Conservation (phyloP, 305 asterid species). For the Fraxinus sp. region DNA sequence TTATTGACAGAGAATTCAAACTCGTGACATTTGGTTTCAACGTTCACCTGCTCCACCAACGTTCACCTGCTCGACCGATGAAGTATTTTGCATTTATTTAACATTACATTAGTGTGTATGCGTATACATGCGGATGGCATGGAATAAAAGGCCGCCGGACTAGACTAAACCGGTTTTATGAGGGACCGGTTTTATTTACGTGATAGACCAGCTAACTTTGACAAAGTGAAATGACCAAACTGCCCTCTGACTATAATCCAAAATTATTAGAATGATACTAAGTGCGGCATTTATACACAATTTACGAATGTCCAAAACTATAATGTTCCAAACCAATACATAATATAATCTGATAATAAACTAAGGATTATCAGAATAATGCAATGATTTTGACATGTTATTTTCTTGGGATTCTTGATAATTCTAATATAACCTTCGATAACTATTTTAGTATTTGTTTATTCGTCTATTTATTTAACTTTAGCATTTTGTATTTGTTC, state of each 20-base stretch:
- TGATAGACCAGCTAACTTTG: constrained; percentile 19
- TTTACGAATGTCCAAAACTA: constrained; percentile 27
- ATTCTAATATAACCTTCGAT: not conserved
- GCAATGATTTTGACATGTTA: not conserved
- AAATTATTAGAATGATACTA: not conserved
- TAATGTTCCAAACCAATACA: not conserved
- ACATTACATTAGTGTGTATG: not conserved
- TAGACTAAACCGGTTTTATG: not conserved
- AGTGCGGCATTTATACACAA: not conserved
- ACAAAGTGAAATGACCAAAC: constrained; percentile 9
- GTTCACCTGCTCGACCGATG: no score
- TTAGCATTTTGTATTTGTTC: not conserved
- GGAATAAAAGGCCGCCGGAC: not conserved
- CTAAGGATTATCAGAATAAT: not conserved
- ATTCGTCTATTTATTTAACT: not conserved
- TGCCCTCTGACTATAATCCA: constrained; percentile 10
- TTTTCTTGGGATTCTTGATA: not conserved
- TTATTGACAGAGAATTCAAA: no score
- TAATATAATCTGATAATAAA: not conserved
- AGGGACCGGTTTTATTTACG: not conserved
- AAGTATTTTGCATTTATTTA: not conserved
- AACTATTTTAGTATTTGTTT: not conserved
- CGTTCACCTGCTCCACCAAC: no score
- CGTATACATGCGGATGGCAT: not conserved
- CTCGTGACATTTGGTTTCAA: no score